Conservation (phyloP, 2,329 filamentous ascomycete species). For the Cercospora citrullina region DNA sequence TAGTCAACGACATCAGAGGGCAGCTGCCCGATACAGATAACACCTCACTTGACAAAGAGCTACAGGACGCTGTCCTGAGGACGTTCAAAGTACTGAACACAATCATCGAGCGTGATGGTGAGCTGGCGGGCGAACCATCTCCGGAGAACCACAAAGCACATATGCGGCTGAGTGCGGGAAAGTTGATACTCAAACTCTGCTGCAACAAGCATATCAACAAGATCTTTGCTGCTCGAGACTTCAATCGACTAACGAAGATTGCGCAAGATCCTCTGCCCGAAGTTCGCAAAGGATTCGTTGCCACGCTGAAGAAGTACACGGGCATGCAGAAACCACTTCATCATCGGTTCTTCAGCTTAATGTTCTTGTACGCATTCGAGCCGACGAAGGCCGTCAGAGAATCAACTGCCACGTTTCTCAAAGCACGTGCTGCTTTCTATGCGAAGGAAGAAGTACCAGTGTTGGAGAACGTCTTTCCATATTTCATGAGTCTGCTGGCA, state of each 20-base stretch:
- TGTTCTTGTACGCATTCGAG: slow-evolving; percentile 91
- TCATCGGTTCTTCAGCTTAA: slow-evolving; percentile 79
- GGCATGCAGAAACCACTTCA: slow-evolving; percentile 65
- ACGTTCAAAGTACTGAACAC: slow-evolving; percentile 79
- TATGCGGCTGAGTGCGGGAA: slow-evolving; percentile 78
- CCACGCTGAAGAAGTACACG: slow-evolving; percentile 87
- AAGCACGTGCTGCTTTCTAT: slow-evolving; percentile 72
- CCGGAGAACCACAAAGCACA: slow-evolving; percentile 75
- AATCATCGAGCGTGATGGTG: slow-evolving; percentile 72
- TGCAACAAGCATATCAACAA: slow-evolving; percentile 74
- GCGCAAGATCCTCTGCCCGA: slow-evolving; percentile 73
- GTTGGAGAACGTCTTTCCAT: slow-evolving; percentile 78
- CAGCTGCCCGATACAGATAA: slow-evolving; percentile 36
- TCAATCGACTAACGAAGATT: slow-evolving; percentile 78
- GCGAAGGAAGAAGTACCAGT: slow-evolving; percentile 55
- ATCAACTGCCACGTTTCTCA: slow-evolving; percentile 82
- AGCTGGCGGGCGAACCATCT: slow-evolving; percentile 70
- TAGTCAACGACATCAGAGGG: slow-evolving; percentile 81
- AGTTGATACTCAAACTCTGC: slow-evolving; percentile 79
- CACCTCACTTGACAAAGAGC: slow-evolving; percentile 42
- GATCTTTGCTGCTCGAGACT: slow-evolving; percentile 68
- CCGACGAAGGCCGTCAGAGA: slow-evolving; percentile 71
- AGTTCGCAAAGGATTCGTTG: slow-evolving; percentile 77
- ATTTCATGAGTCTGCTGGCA: slow-evolving; percentile 82
- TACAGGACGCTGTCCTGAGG: slow-evolving; percentile 54